phyloP scores from a whole-genome alignment of 257 asterid species.

The Solanum bulbocastanum region DNA sequence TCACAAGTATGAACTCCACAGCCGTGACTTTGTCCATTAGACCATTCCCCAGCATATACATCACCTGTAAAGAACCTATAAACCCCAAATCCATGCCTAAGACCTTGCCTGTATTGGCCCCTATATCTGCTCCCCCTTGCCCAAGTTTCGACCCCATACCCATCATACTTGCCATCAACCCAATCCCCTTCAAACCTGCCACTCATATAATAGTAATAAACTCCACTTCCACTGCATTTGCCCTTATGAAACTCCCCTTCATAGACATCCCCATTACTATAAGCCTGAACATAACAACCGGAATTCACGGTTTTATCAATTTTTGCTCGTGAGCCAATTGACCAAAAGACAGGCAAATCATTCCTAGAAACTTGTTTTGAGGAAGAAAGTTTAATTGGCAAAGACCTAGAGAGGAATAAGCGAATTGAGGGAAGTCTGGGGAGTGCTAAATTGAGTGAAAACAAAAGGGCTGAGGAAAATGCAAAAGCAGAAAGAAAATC shows the following conservation, averaged over 20 bases:
- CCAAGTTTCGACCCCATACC: constrained; percentile 48
- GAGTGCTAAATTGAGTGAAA: constrained; percentile 75
- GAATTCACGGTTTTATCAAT: constrained; percentile 50
- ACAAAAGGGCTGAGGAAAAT: constrained; percentile 70
- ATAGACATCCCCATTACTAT: constrained; percentile 83
- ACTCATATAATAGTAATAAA: constrained; percentile 89
- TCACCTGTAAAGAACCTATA: constrained; percentile 37
- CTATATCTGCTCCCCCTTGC: constrained; percentile 40
- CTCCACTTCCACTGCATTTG: constrained; percentile 84
- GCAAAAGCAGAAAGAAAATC: constrained; percentile 88
- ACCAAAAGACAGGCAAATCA: constrained; percentile 83
- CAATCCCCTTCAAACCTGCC: constrained; percentile 58
- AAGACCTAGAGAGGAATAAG: constrained; percentile 55
- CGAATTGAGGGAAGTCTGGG: constrained; percentile 77
- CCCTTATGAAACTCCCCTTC: constrained; percentile 97
- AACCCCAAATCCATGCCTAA: constrained; percentile 38
- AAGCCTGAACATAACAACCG: constrained; percentile 77
- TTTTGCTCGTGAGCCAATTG: constrained; percentile 64
- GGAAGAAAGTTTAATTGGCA: constrained; percentile 50
- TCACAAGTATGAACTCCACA: constrained; percentile 39
- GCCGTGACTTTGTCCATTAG: constrained; percentile 42
- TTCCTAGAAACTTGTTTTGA: constrained; percentile 31
- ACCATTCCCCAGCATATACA: constrained; percentile 47
- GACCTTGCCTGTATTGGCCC: constrained; percentile 39
- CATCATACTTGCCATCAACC: constrained; percentile 44